Evolutionary conservation across 306 rosid genomes (phyloP).

Genomic region (Quercus gilva): DNA sequence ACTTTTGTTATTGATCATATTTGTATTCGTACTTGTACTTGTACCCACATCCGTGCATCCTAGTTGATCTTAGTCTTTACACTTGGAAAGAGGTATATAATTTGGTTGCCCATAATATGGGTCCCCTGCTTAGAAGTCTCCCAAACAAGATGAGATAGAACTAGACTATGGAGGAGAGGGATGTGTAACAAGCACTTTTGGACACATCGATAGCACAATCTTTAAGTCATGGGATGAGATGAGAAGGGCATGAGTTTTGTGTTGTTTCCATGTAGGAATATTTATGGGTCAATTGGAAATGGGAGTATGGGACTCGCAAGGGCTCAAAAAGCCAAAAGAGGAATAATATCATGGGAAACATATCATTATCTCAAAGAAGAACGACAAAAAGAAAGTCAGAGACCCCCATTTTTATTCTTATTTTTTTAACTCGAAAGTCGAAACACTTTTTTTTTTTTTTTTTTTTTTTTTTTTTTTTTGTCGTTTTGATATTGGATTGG

Average conservation of each 20-base stretch:
- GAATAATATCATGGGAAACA: not conserved
- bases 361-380: not conserved
- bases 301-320: not conserved
- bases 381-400: not conserved
- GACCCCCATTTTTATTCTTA: not conserved
- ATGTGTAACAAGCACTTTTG: not conserved
- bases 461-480: too few relatives aligned
- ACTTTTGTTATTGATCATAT: accelerated
- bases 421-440: too few relatives aligned
- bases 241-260: not conserved
- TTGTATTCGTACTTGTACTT: accelerated
- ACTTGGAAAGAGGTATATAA: too few relatives aligned
- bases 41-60: too few relatives aligned
- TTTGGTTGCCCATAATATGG: too few relatives aligned
- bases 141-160: too few relatives aligned
- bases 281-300: not conserved
- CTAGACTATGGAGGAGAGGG: not conserved
- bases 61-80: too few relatives aligned
- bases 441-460: too few relatives aligned
- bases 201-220: not conserved
- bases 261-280: not conserved
- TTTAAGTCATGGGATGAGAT: not conserved
- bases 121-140: too few relatives aligned
- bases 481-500: too few relatives aligned
- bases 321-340: not conserved